A percentile compares a stretch with the other conserved stretches of the same genome.
Evolutionary conservation across 192 early-diverging fungal species (phyloP).

Genomic region (Gryganskiella cystojenkinii): DNA sequence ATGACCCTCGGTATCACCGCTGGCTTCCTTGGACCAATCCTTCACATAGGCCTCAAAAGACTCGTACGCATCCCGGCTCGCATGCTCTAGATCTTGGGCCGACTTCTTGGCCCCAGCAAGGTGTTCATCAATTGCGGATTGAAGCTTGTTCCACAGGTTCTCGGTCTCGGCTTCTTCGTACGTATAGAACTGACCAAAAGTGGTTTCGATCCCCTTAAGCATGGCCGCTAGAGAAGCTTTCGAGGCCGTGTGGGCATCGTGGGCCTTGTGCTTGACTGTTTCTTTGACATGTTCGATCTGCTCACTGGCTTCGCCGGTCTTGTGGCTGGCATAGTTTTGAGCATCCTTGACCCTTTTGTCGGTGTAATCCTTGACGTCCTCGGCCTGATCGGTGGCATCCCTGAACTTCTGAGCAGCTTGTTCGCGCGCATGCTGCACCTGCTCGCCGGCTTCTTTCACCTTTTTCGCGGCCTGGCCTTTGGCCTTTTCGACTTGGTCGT

Average conservation of each 20-base stretch:
- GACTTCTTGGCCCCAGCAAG: conserved; percentile 29
- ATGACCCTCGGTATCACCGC: conserved; percentile 21
- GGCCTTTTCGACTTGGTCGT: conserved; percentile 13
- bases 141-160: conserved; percentile 39
- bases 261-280: conserved; percentile 22
- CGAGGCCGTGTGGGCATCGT: conserved; percentile 24
- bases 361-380: conserved; percentile 6
- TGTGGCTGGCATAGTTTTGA: conserved; percentile 20
- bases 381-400: conserved; percentile 6
- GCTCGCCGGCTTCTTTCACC: no score
- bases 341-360: conserved; percentile 8
- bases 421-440: no score
- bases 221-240: conserved; percentile 39
- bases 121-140: conserved; percentile 40
- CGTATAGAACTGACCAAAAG: conserved; percentile 30
- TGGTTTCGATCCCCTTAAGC: conserved; percentile 27
- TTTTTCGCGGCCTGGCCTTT: neutral
- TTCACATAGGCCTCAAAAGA: conserved; percentile 43
- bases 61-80: conserved; percentile 35
- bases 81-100: conserved; percentile 21
- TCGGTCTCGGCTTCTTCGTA: conserved; percentile 48
- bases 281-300: conserved; percentile 19
- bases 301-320: conserved; percentile 14
- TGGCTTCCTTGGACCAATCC: conserved; percentile 18
- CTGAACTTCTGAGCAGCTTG: neutral